Conservation (phyloP, 1,139 yeast genomes). For the Taphrina pruni region DNA sequence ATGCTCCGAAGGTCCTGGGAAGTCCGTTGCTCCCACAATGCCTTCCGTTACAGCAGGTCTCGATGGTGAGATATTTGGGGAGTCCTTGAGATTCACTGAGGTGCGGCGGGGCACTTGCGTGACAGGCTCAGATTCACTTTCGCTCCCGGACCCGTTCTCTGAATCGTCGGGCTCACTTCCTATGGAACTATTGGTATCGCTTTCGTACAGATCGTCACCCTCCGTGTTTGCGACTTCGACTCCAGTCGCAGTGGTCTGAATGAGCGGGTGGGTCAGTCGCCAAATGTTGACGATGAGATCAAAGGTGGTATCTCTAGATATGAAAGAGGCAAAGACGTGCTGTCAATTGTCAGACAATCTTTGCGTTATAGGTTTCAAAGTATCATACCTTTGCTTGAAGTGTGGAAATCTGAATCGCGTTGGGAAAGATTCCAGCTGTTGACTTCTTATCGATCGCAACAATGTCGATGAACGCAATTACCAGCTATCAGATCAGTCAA, state of each 20-base stretch:
- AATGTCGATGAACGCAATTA: constrained; percentile 75
- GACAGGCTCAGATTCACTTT: not conserved
- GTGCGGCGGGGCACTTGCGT: not conserved
- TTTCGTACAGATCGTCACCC: constrained; percentile 46
- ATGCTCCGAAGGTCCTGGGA: constrained; percentile 64
- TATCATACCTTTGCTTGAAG: constrained; percentile 54
- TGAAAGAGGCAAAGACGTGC: constrained; percentile 84
- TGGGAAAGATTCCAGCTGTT: constrained; percentile 90
- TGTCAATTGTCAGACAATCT: constrained; percentile 48
- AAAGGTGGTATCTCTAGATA: constrained; percentile 78
- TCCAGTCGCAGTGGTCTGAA: constrained; percentile 59
- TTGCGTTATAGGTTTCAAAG: too few species aligned
- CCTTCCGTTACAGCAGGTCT: not conserved
- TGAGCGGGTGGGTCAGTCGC: constrained; percentile 48
- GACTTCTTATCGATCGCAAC: constrained; percentile 74
- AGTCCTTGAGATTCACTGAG: constrained; percentile 11
- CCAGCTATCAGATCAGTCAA: constrained; percentile 51
- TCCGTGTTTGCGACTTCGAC: constrained; percentile 50
- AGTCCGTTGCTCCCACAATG: not conserved
- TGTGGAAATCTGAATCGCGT: constrained; percentile 81
- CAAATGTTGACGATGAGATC: constrained; percentile 62
- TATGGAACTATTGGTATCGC: constrained; percentile 9
- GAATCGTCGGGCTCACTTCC: constrained; percentile 1
- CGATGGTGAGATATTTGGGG: constrained; percentile 12
- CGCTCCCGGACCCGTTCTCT: not conserved